Conservation (phyloP, 495 filamentous ascomycete genomes). For the Talaromyces liani region DNA sequence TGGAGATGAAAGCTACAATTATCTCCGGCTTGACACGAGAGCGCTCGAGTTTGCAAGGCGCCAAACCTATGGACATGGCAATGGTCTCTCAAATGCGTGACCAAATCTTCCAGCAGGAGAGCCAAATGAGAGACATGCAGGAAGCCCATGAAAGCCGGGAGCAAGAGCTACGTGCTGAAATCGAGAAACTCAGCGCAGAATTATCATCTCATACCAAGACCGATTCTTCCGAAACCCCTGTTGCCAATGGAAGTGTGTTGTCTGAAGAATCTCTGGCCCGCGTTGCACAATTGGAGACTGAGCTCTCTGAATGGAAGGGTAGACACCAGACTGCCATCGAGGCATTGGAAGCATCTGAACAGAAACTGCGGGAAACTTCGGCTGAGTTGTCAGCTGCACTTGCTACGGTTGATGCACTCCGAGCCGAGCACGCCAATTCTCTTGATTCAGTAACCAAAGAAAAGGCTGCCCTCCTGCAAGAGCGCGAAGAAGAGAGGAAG, state of each 20-base stretch:
- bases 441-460: conserved; percentile 28
- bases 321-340: conserved; percentile 66
- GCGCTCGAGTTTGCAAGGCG: conserved; percentile 73
- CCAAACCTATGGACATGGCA: conserved; percentile 85
- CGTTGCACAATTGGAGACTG: conserved; percentile 64
- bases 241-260: conserved; percentile 18
- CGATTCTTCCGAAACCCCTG: conserved; percentile 38
- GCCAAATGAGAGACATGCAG: conserved; percentile 66
- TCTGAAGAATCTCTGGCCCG: conserved; percentile 48
- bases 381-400: conserved; percentile 57
- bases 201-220: conserved; percentile 31
- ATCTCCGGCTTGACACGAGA: conserved; percentile 92
- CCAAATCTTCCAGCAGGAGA: conserved; percentile 79
- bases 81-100: conserved; percentile 82
- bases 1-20: conserved; percentile 91
- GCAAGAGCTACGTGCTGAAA: conserved; percentile 59
- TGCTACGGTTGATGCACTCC: conserved; percentile 39
- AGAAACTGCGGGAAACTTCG: conserved; percentile 63
- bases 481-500: conserved; percentile 42
- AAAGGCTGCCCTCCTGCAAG: conserved; percentile 35
- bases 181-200: conserved; percentile 47
- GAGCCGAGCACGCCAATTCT: conserved; percentile 26
- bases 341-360: conserved; percentile 66
- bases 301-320: conserved; percentile 65
- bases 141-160: conserved; percentile 65